These are phyloP conservation scores for Gyrodon lividus DNA, from an alignment of 768 basidiomycete genomes.

Conservation along the genomic window DNA sequence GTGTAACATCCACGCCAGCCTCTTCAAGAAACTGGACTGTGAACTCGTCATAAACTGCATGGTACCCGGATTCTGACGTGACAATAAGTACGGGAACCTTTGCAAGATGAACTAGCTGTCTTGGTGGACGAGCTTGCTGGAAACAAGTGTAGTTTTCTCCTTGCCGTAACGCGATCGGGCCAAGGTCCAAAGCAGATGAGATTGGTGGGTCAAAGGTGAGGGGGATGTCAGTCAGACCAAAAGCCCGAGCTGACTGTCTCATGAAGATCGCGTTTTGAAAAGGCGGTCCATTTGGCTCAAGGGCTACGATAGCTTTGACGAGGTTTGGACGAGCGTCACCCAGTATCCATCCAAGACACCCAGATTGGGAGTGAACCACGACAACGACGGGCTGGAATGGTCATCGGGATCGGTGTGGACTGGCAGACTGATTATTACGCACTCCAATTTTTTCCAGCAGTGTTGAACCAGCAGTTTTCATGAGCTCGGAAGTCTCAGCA, in stretches of 20 bases:
- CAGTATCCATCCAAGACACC: slow-evolving; percentile 48
- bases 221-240: slow-evolving; percentile 49
- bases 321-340: slow-evolving; percentile 44
- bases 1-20: slow-evolving; percentile 45
- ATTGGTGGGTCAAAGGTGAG: slow-evolving; percentile 44
- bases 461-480: slow-evolving; percentile 40
- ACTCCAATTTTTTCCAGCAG: slow-evolving; percentile 50
- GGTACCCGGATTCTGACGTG: slow-evolving; percentile 51
- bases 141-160: slow-evolving; percentile 37
- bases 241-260: slow-evolving; percentile 39
- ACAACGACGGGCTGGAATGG: slow-evolving; percentile 40
- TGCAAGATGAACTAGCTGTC: slow-evolving; percentile 41
- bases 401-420: slow-evolving; percentile 2
- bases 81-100: slow-evolving; percentile 46
- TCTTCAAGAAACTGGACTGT: slow-evolving; percentile 43
- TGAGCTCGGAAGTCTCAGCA: slow-evolving; percentile 37
- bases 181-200: slow-evolving; percentile 37
- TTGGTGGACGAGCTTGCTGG: slow-evolving; percentile 42
- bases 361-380: slow-evolving; percentile 53
- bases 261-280: slow-evolving; percentile 42
- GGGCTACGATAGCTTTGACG: slow-evolving; percentile 46
- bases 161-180: slow-evolving; percentile 25
- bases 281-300: slow-evolving; percentile 53
- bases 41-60: slow-evolving; percentile 47
- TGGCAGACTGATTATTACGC: slow-evolving; percentile 15